Percentiles rank a stretch among this genome's conserved stretches.
Conservation (phyloP, 371 early-diverging fungal species). For the Dichotomocladium elegans region DNA sequence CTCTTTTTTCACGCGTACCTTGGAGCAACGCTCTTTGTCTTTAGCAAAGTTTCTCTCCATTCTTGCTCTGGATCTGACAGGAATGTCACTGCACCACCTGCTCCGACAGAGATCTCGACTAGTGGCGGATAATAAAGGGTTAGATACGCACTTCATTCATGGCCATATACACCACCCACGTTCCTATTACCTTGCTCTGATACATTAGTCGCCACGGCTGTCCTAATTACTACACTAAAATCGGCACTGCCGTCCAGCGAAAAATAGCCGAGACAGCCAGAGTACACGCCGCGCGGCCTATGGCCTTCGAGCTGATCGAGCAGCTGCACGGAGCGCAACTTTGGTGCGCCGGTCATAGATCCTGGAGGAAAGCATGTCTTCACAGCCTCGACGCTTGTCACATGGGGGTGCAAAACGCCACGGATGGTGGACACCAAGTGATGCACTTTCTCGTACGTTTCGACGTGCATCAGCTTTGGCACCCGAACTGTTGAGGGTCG, state of each 20-base stretch:
- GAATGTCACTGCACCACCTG: conserved; percentile 92
- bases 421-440: conserved; percentile 89
- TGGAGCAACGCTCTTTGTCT: conserved; percentile 61
- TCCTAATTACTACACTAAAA: conserved; percentile 84
- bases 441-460: conserved; percentile 89
- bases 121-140: no score
- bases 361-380: conserved; percentile 89
- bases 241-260: conserved; percentile 61
- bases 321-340: conserved; percentile 80
- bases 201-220: conserved; percentile 51
- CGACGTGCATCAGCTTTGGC: conserved; percentile 85
- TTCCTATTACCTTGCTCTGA: conserved; percentile 8
- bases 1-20: background rate
- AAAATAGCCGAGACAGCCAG: conserved; percentile 90
- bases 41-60: conserved; percentile 76
- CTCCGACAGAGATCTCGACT: conserved; percentile 73
- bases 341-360: conserved; percentile 98
- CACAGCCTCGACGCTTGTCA: conserved; percentile 72
- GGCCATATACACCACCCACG: no score
- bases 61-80: conserved; percentile 83
- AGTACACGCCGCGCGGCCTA: conserved; percentile 82
- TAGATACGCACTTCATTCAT: no score
- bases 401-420: conserved; percentile 55
- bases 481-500: conserved; percentile 69
- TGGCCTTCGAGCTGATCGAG: conserved; percentile 72